Base-by-base conservation (phyloP, 2,329 filamentous ascomycete species). In the Ascomycota sp. region DNA sequence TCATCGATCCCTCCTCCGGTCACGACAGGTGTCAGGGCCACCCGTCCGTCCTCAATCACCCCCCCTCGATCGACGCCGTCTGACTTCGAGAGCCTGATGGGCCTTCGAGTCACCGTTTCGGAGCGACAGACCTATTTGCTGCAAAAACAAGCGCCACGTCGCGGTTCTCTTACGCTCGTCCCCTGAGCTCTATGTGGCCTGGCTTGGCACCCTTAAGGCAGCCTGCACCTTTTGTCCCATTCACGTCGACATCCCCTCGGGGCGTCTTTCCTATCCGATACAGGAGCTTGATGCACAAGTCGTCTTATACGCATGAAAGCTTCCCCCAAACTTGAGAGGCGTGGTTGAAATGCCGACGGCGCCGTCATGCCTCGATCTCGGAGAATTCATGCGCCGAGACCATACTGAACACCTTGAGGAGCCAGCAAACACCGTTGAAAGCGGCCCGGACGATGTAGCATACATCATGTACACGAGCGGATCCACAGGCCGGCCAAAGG, bases 401-500 rank as follows among this genome's bases (percentile, higher is more conserved):
- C 17, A 17, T 11, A 11, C 5, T 8, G 13, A 5, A 17, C n/a
- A 11, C 12, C 7, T 2, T 7, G 7, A 27, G n/a, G 13, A 8
- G 4, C 5, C 15, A 8, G 10, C 3, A 20, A 11, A 27, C 2
- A 10, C 15, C 17, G 19, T 20, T 3, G 5, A 7, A 9, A n/a
- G 9, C 15, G 11, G 8, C 10, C 26, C 26, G 6, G 19, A 20
- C 19, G 26, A 28, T 12, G 26, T 28, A 3, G 26, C 26, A 5
- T 28, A 28, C 17, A 20, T 28, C 26, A 28, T 28, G 26, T 28
- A 28, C 26, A 28, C 26, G 15, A 28, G 26, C 15, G 26, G 26
- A 20, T 28, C 26, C 4, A 28, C 26, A 10, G 26, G 26, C 5
- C 20, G 21, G 26, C 26, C 26, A 4, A 28, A 28, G 10, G 26